phyloP scores from a whole-genome alignment of 2,329 filamentous ascomycete genomes.

The Sporothrix humicola region DNA sequence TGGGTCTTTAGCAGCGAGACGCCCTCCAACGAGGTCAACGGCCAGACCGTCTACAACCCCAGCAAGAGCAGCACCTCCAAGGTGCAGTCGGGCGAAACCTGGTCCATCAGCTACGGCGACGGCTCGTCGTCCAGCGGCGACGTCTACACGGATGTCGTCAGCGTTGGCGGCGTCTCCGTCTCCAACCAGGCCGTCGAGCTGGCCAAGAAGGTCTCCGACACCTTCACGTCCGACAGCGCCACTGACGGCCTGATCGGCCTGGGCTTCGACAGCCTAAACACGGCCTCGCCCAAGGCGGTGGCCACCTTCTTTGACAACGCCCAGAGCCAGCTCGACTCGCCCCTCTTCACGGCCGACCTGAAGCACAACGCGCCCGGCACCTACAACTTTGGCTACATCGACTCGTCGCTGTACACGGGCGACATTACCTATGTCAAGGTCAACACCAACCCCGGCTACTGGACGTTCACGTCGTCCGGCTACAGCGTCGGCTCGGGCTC shows the following conservation, averaged over 20 bases:
- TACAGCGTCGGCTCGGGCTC: conserved; percentile 53
- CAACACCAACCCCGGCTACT: conserved; percentile 58
- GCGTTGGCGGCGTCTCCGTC: conserved; percentile 43
- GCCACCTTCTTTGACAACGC: conserved; percentile 49
- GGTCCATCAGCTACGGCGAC: conserved; percentile 46
- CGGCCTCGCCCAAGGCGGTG: conserved; percentile 39
- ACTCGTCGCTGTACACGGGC: conserved; percentile 59
- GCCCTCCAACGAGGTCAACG: conserved; percentile 37
- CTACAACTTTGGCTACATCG: conserved; percentile 64
- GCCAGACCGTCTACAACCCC: conserved; percentile 44
- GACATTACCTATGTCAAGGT: conserved; percentile 57
- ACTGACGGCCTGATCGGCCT: conserved; percentile 42
- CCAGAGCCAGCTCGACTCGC: conserved; percentile 43
- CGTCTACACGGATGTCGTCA: conserved; percentile 45
- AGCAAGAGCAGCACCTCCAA: conserved; percentile 42
- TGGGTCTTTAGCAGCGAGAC: conserved; percentile 47
- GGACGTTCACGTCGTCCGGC: conserved; percentile 60
- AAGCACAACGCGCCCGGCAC: conserved; percentile 40
- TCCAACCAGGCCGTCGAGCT: conserved; percentile 44
- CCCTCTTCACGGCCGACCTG: conserved; percentile 61
- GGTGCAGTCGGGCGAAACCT: conserved; percentile 41
- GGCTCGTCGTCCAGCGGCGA: conserved; percentile 43
- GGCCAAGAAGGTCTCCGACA: conserved; percentile 41
- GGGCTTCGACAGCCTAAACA: conserved; percentile 44
- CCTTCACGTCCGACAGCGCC: conserved; percentile 40